phyloP scores from a whole-genome alignment of 768 basidiomycete genomes.

The Tylopilus rubrobrunneus region DNA sequence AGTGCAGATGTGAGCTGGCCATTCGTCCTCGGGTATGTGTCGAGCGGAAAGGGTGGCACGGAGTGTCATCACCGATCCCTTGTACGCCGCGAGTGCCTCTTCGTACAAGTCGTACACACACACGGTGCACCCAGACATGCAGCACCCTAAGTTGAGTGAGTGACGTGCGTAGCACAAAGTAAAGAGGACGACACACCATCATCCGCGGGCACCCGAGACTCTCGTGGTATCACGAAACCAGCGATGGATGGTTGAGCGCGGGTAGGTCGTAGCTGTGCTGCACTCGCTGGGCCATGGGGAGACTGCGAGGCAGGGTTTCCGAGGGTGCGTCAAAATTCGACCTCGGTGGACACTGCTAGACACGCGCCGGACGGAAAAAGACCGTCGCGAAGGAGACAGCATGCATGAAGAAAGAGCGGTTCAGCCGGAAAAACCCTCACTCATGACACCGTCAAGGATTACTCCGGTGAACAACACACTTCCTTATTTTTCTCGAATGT shows the following conservation, averaged over 20 bases:
- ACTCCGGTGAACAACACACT: too few species aligned
- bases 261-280: neutral
- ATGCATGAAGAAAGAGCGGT: neutral
- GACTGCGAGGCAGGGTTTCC: constrained; percentile 44
- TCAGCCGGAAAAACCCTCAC: too few species aligned
- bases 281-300: constrained; percentile 8
- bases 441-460: too few species aligned
- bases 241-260: constrained; percentile 4
- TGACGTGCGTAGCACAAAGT: too few species aligned
- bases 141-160: constrained; percentile 61
- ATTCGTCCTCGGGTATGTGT: constrained; percentile 53
- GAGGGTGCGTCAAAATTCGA: constrained; percentile 55
- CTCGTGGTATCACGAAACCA: constrained; percentile 48
- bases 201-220: constrained; percentile 57
- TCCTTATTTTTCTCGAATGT: too few species aligned
- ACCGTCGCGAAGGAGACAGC: neutral
- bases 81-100: constrained; percentile 64
- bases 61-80: constrained; percentile 47
- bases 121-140: constrained; percentile 92
- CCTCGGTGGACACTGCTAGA: constrained; percentile 35
- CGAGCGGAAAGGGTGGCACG: constrained; percentile 43
- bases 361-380: constrained; percentile 7
- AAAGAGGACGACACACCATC: constrained; percentile 38
- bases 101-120: constrained; percentile 89
- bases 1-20: constrained; percentile 56